phyloP scores from a whole-genome alignment of 2,329 filamentous ascomycete species.

The Cytospora paraplurivora region DNA sequence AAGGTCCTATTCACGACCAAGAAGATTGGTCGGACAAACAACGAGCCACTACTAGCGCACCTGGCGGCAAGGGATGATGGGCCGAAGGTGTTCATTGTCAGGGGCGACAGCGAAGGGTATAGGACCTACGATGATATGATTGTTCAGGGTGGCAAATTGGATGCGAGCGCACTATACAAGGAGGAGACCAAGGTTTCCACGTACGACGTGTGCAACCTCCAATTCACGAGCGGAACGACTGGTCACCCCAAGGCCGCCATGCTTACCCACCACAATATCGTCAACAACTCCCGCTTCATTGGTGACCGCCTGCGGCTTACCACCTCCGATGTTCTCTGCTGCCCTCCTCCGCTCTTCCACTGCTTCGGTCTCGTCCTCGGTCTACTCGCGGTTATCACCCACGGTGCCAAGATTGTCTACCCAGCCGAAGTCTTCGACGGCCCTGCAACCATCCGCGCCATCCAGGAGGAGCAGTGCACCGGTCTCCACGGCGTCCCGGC shows the following conservation, averaged over 20 bases:
- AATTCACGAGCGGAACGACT: slow-evolving; percentile 77
- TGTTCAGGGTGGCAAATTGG: slow-evolving; percentile 50
- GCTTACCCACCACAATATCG: slow-evolving; percentile 68
- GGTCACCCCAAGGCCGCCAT: slow-evolving; percentile 74
- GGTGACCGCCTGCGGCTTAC: slow-evolving; percentile 74
- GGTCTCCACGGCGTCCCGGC: slow-evolving; percentile 80
- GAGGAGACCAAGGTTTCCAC: slow-evolving; percentile 59
- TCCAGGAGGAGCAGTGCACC: slow-evolving; percentile 69
- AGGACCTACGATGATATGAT: slow-evolving; percentile 63
- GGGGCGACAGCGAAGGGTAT: slow-evolving; percentile 56
- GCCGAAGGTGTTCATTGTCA: slow-evolving; percentile 62
- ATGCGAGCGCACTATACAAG: slow-evolving; percentile 52
- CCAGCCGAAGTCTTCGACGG: slow-evolving; percentile 75
- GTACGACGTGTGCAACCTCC: slow-evolving; percentile 71
- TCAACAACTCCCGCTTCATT: slow-evolving; percentile 70
- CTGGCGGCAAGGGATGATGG: slow-evolving; percentile 49
- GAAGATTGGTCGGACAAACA: slow-evolving; percentile 66
- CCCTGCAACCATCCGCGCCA: slow-evolving; percentile 63
- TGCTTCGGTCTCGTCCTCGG: slow-evolving; percentile 82
- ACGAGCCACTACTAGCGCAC: slow-evolving; percentile 59
- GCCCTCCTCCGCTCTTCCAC: slow-evolving; percentile 82
- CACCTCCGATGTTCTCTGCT: slow-evolving; percentile 70
- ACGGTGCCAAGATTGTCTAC: slow-evolving; percentile 76
- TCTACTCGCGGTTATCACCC: slow-evolving; percentile 70
- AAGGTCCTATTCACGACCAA: slow-evolving; percentile 73